Percentiles rank a stretch among this genome's conserved stretches.
phyloP scores from a whole-genome alignment of 192 early-diverging fungal species.

The Coemansia sp. region DNA sequence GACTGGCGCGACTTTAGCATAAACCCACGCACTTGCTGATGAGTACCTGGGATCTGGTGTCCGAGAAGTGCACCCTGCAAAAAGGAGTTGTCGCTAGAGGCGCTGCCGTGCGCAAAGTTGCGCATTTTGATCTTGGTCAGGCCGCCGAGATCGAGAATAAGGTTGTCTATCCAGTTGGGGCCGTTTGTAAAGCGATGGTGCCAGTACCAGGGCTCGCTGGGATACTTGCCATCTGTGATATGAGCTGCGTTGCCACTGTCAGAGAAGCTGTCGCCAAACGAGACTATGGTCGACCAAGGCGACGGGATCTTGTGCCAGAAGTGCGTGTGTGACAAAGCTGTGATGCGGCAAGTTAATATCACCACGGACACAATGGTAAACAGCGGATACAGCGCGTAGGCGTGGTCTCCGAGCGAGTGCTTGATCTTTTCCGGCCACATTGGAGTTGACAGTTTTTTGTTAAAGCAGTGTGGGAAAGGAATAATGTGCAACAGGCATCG shows the following conservation, averaged over 20 bases:
- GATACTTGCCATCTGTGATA: conserved; percentile 50
- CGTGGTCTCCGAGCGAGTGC: conserved; percentile 35
- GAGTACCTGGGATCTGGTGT: conserved; percentile 32
- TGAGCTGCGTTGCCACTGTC: conserved; percentile 51
- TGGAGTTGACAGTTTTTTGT: too few species aligned
- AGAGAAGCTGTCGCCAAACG: conserved; percentile 50
- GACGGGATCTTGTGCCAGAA: conserved; percentile 31
- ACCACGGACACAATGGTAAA: conserved; percentile 38
- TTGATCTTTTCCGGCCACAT: conserved; percentile 46
- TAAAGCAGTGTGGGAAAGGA: background rate
- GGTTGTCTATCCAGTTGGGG: conserved; percentile 54
- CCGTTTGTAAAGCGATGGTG: conserved; percentile 54
- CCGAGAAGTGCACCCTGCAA: conserved; percentile 33
- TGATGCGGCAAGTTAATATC: conserved; percentile 43
- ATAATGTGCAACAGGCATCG: background rate
- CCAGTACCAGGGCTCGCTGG: conserved; percentile 49
- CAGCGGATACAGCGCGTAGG: conserved; percentile 44
- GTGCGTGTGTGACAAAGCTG: conserved; percentile 17
- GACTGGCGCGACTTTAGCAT: conserved; percentile 43
- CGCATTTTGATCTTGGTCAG: conserved; percentile 48
- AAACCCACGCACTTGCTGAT: conserved; percentile 51
- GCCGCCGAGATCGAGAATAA: conserved; percentile 48
- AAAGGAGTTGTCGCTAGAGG: conserved; percentile 37
- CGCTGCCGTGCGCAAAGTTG: conserved; percentile 53
- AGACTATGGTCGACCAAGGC: conserved; percentile 46